These are phyloP conservation scores for Wolfiporia cocos DNA, from an alignment of 1,284 basidiomycete species.

Conservation along the genomic window DNA sequence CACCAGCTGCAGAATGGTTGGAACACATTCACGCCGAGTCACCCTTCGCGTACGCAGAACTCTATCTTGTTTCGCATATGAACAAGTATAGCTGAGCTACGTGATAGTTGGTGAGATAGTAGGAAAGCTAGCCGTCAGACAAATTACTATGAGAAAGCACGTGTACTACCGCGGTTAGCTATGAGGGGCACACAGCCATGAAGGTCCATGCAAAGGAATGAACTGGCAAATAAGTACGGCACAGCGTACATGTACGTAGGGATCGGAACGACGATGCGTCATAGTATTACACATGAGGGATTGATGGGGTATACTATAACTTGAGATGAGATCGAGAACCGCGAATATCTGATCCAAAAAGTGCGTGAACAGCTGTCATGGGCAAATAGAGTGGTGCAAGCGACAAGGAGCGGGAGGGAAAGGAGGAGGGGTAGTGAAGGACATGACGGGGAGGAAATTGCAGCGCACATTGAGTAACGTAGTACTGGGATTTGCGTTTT, in stretches of 20 bases:
- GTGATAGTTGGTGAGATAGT: conserved; percentile 7
- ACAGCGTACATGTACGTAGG: conserved; percentile 25
- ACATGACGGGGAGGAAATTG: conserved; percentile 7
- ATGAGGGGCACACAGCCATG: conserved; percentile 16
- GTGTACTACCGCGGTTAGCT: conserved; percentile 19
- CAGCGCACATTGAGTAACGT: conserved; percentile 13
- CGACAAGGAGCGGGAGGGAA: conserved; percentile 10
- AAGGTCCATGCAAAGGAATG: conserved; percentile 25
- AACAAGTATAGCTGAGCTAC: conserved; percentile 9
- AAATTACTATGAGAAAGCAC: conserved; percentile 14
- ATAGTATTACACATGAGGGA: conserved; percentile 32
- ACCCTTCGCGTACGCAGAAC: no score
- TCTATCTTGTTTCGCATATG: conserved; percentile 7
- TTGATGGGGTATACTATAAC: conserved; percentile 32
- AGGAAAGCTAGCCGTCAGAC: conserved; percentile 6
- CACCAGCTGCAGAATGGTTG: no score
- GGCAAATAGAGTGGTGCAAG: conserved; percentile 17
- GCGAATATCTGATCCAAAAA: conserved; percentile 28
- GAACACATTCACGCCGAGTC: no score
- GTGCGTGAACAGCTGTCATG: conserved; percentile 21
- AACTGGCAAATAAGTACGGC: conserved; percentile 24
- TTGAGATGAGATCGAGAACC: conserved; percentile 26
- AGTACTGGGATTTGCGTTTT: conserved; percentile 19
- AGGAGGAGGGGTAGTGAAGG: conserved; percentile 1
- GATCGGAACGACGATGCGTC: conserved; percentile 26